A percentile compares a stretch with the other conserved stretches of the same genome.
These are phyloP conservation scores for Trichoderma aggressivum DNA, from an alignment of 2,329 filamentous ascomycete species.

Conservation along the genomic window DNA sequence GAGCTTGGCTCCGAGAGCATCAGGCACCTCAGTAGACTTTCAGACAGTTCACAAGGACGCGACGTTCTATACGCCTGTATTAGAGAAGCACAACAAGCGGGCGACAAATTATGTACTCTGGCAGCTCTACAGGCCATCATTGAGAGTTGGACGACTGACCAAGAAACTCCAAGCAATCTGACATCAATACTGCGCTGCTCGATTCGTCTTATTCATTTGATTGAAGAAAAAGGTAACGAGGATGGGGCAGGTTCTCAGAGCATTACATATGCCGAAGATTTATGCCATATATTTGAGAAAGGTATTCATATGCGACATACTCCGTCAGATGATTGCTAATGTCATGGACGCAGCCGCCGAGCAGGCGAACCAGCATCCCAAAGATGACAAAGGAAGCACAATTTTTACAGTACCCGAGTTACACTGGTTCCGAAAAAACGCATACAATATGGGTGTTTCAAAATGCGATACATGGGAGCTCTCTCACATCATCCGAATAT, in stretches of 20 bases:
- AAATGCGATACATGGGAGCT: slow-evolving; percentile 55
- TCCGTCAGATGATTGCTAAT: slow-evolving; percentile 15
- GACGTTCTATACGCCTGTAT: slow-evolving; percentile 77
- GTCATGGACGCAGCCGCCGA: slow-evolving; percentile 25
- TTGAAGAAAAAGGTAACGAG: slow-evolving; percentile 36
- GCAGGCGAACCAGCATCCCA: slow-evolving; percentile 33
- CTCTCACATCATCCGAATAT: slow-evolving; percentile 52
- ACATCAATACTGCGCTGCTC: slow-evolving; percentile 46
- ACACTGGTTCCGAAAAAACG: slow-evolving; percentile 79
- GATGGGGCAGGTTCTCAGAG: slow-evolving; percentile 13
- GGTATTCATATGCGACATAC: slow-evolving; percentile 31
- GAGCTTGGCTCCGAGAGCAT: slow-evolving; percentile 63
- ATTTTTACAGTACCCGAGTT: slow-evolving; percentile 64
- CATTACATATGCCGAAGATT: slow-evolving; percentile 39
- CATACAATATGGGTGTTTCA: slow-evolving; percentile 73
- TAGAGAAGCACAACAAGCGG: slow-evolving; percentile 66
- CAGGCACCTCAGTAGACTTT: slow-evolving; percentile 52
- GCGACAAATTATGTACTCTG: slow-evolving; percentile 57
- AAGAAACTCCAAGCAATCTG: slow-evolving; percentile 28
- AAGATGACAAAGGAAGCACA: slow-evolving; percentile 40
- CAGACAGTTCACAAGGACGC: slow-evolving; percentile 44
- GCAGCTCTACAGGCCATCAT: slow-evolving; percentile 35
- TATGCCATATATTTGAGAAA: slow-evolving; percentile 51
- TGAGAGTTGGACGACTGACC: slow-evolving; percentile 26
- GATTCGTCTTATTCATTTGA: slow-evolving; percentile 47